Evolutionary conservation across 805 yeast genomes (phyloP), one percentile per base, ranked within the genome.

Genomic region (Candida ponderosae): DNA sequence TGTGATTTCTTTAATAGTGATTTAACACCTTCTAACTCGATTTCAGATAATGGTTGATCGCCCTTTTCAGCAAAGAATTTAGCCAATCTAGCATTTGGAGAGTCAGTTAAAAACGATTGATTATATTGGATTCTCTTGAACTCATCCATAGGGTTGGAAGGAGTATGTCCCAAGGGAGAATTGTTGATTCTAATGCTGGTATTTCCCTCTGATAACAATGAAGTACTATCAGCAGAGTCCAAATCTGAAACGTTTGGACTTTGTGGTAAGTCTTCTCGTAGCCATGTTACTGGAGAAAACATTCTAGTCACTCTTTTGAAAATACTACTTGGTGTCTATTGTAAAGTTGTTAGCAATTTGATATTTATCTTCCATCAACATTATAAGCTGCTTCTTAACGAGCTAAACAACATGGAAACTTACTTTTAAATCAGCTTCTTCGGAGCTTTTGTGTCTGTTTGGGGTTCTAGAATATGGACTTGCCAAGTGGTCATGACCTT

Each of bases 21-120:
- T 42, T 79, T 54, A 1, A 85, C 90, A n/a, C 94, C 94, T 57
- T 81, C 90, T 49, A 79, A 71, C 54, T 86, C 95, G 31, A 84
- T 66, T 18, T 79, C 86, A 13, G 79, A 66, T 42, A 86, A 63
- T 5, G 90, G 87, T n/a, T 60, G 60, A 39, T 77, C 73, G n/a
- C 95, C 95, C 54, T 83, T 85, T 32, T 62, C 64, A n/a, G 67
- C 66, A 56, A 85, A 85, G 53, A 86, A 85, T 21, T 69, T 74
- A 11, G 87, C 80, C 34, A 85, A 59, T 24, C 73, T 69, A 23
- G 72, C 76, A 59, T 80, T 81, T 5, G 81, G 78, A 14, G 68
- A 61, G 23, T 54, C 56, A 3, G 43, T 40, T 9, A 33, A 6
- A 11, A 9, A 13, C 13, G 6, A 5, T 28, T 6, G 23, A 29